These are phyloP conservation scores for Miamiensis avidus DNA, from an alignment of 169 alveolate species.

Conservation along the genomic window DNA sequence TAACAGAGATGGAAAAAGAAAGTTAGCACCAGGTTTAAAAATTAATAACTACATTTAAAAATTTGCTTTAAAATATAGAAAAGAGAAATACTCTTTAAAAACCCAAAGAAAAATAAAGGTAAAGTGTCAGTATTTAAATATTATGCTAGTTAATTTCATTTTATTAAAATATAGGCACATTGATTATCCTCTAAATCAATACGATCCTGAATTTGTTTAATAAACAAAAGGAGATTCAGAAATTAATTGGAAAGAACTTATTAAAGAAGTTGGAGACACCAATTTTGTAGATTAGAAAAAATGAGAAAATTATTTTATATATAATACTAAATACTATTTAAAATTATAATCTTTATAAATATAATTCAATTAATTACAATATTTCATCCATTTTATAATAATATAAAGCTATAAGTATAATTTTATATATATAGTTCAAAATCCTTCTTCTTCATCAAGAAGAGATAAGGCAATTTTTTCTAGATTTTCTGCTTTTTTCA, in stretches of 20 bases:
- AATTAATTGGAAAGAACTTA: neutral
- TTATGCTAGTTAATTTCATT: no score
- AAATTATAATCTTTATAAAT: no score
- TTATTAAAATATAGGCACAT: no score
- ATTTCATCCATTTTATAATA: no score
- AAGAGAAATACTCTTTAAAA: neutral
- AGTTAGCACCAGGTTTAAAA: neutral
- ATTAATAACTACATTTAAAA: neutral
- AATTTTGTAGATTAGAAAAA: no score
- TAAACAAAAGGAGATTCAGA: neutral
- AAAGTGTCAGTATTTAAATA: no score
- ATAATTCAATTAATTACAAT: no score
- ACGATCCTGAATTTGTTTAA: neutral
- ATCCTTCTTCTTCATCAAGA: neutral
- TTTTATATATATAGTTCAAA: no score
- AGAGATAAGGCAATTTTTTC: neutral
- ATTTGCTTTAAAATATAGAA: no score
- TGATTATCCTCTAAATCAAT: neutral
- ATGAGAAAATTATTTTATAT: no score
- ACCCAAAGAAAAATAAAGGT: neutral
- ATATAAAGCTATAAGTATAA: no score
- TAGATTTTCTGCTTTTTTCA: neutral
- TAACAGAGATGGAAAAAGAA: neutral
- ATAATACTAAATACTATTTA: no score
- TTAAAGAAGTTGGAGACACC: neutral